A percentile compares a stretch with the other conserved stretches of the same genome.
Evolutionary conservation across 2,329 filamentous ascomycete genomes (phyloP).

Genomic region (Fusarium sp.): DNA sequence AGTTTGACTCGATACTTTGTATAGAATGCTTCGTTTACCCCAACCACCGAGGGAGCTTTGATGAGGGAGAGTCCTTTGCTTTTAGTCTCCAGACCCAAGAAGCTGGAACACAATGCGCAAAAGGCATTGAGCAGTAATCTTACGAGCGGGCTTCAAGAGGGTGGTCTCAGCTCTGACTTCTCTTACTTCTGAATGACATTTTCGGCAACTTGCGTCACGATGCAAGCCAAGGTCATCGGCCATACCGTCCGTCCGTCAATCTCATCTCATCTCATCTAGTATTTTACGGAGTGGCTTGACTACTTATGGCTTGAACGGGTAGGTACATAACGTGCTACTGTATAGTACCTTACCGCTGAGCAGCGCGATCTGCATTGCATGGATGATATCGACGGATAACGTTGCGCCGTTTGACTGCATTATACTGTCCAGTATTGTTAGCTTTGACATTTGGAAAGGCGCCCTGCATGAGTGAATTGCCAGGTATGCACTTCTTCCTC

Average conservation of each 20-base stretch:
- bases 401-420: constrained; percentile 25
- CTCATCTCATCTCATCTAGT: background rate
- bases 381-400: constrained; percentile 25
- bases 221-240: constrained; percentile 18
- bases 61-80: constrained; percentile 6
- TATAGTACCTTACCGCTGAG: background rate
- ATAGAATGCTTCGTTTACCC: constrained; percentile 9
- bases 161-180: constrained; percentile 41
- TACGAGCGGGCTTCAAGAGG: constrained; percentile 38
- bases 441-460: constrained; percentile 7
- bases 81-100: background rate
- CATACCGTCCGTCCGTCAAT: constrained; percentile 12
- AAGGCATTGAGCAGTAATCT: constrained; percentile 48
- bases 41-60: background rate
- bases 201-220: constrained; percentile 17
- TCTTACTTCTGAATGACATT: constrained; percentile 11
- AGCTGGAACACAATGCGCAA: background rate
- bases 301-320: constrained; percentile 1
- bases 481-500: background rate
- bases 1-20: constrained; percentile 12
- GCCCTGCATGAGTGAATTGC: constrained; percentile 10
- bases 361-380: constrained; percentile 13
- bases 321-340: constrained; percentile 4
- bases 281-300: constrained; percentile 6
- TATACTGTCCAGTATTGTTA: background rate